Conservation (phyloP, 805 yeast species). For the Ogataea haglerorum region DNA sequence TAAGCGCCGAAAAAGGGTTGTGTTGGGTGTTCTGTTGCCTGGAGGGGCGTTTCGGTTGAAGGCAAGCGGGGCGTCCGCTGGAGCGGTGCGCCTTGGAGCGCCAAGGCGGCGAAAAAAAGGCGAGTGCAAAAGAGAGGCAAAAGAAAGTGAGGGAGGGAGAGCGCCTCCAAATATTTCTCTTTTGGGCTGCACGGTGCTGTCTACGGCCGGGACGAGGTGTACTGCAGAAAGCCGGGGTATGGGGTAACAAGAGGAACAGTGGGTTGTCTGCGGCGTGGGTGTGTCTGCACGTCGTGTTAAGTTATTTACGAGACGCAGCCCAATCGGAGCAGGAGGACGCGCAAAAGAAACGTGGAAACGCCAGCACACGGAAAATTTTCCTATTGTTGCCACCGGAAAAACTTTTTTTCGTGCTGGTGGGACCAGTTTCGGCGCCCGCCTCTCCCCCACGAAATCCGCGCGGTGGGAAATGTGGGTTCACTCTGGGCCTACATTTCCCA, state of each 20-base stretch:
- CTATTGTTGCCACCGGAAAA: conserved; percentile 16
- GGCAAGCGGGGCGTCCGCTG: not conserved
- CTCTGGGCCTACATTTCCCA: conserved; percentile 1
- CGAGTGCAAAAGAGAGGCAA: no score
- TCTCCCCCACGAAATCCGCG: not conserved
- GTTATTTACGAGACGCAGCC: not conserved
- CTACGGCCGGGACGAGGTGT: no score
- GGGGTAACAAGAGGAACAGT: conserved; percentile 5
- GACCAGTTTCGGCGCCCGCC: not conserved
- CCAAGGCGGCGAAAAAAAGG: no score
- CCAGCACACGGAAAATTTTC: conserved; percentile 10
- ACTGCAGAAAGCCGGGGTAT: conserved; percentile 7
- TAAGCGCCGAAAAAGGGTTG: not conserved
- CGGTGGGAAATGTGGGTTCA: conserved; percentile 5
- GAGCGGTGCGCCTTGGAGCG: no score
- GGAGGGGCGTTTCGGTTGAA: not conserved
- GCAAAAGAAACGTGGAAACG: conserved; percentile 6
- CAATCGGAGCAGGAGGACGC: not conserved
- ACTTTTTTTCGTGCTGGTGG: conserved; percentile 7
- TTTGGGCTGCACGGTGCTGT: no score
- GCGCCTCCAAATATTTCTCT: no score
- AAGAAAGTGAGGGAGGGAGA: no score
- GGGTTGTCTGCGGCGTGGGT: not conserved
- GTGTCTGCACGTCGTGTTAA: not conserved
- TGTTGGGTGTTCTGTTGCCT: not conserved